These are phyloP conservation scores for Marasmius oreades DNA, from an alignment of 1,284 basidiomycete species.

Conservation along the genomic window DNA sequence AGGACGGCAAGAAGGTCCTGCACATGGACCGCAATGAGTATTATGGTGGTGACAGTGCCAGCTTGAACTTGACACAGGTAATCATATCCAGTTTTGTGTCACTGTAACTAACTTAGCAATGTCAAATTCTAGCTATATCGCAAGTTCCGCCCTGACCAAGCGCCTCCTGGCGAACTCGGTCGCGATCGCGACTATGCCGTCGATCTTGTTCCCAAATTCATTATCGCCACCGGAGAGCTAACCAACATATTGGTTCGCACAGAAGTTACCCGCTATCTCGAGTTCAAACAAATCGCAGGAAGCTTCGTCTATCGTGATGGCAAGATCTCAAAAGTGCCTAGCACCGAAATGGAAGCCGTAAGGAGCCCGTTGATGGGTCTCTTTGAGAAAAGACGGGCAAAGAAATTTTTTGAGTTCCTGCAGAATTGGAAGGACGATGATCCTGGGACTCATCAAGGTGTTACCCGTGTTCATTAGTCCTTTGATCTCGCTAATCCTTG, in stretches of 20 bases:
- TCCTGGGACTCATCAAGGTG: constrained; percentile 93
- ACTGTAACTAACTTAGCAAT: constrained; percentile 19
- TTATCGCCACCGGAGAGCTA: constrained; percentile 97
- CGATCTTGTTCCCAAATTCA: constrained; percentile 95
- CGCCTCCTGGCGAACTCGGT: constrained; percentile 76
- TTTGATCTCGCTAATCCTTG: neutral
- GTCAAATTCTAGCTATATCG: constrained; percentile 76
- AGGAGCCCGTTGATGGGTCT: constrained; percentile 94
- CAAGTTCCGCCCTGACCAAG: constrained; percentile 83
- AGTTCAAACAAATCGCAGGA: constrained; percentile 99
- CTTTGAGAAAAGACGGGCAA: constrained; percentile 97
- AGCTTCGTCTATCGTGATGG: constrained; percentile 98
- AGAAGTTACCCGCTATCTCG: constrained; percentile 97
- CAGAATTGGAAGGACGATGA: constrained; percentile 96
- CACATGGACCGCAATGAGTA: constrained; percentile 99
- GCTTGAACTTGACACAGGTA: constrained; percentile 96
- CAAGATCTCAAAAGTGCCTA: constrained; percentile 96
- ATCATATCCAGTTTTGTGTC: constrained; percentile 4
- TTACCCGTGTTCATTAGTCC: constrained; percentile 17
- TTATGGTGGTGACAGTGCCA: constrained; percentile 97
- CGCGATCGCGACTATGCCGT: constrained; percentile 95
- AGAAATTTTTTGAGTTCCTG: constrained; percentile 98
- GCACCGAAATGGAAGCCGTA: constrained; percentile 97
- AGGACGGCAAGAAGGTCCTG: constrained; percentile 99
- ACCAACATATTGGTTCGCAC: constrained; percentile 99